Evolutionary conservation across 306 rosid genomes (phyloP).

Genomic region (Pueraria montana): DNA sequence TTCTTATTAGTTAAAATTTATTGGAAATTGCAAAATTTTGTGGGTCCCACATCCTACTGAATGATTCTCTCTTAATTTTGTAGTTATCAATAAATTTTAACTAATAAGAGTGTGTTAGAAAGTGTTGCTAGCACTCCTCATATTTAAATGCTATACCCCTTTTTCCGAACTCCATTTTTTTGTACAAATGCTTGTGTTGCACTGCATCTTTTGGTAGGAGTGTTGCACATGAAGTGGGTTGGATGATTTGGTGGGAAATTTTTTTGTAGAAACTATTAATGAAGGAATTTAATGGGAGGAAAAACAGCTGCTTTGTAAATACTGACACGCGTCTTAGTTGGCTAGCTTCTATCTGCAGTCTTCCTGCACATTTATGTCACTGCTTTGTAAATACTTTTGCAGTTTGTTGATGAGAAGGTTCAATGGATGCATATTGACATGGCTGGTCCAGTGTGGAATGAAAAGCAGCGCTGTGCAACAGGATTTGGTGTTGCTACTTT

Average conservation of each 20-base stretch:
- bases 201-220: slow-evolving; percentile 9
- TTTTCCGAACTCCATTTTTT: not conserved
- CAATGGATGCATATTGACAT: slow-evolving; percentile 96
- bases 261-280: not conserved
- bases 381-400: slow-evolving; percentile 53
- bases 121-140: too few species aligned
- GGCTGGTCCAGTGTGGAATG: slow-evolving; percentile 89
- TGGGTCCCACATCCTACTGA: too few species aligned
- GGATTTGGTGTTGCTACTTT: slow-evolving; percentile 88
- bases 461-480: slow-evolving; percentile 79
- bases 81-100: too few species aligned
- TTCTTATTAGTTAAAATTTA: too few species aligned
- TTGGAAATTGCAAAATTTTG: too few species aligned
- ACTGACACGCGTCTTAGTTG: slow-evolving; percentile 3
- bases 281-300: not conserved
- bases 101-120: too few species aligned
- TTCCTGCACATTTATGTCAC: not conserved
- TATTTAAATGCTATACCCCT: slow-evolving; percentile 4
- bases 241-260: slow-evolving; percentile 1
- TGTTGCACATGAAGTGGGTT: slow-evolving; percentile 15
- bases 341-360: not conserved
- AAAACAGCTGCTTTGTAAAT: slow-evolving; percentile 9
- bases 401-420: slow-evolving; percentile 97
- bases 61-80: too few species aligned
- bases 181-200: not conserved